Conservation (phyloP, 805 yeast genomes). For the Yarrowia yakushimensis region DNA sequence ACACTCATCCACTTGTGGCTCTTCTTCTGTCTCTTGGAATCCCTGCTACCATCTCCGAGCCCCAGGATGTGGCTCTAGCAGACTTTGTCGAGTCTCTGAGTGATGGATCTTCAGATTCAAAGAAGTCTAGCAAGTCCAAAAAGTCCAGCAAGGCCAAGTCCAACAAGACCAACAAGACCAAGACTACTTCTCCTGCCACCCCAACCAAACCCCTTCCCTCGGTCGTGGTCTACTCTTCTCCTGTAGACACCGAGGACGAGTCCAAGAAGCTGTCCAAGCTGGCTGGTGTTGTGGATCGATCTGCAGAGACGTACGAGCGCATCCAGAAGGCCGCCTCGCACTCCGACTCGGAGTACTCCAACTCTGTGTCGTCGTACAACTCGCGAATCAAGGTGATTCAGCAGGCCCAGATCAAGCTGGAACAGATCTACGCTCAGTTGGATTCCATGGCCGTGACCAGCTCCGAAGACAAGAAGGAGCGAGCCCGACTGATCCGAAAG, state of each 20-base stretch:
- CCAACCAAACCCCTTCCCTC: slow-evolving; percentile 16
- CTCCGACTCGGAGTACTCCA: slow-evolving; percentile 26
- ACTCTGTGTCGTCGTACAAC: slow-evolving; percentile 25
- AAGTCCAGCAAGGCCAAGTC: slow-evolving; percentile 5
- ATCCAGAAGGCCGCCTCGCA: background rate
- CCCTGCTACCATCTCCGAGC: slow-evolving; percentile 3
- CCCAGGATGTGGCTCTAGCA: slow-evolving; percentile 15
- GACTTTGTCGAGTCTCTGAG: slow-evolving; percentile 14
- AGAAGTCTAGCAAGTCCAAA: background rate
- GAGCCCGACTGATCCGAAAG: background rate
- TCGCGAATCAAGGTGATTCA: slow-evolving; percentile 34
- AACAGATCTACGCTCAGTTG: slow-evolving; percentile 30
- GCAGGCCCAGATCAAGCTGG: slow-evolving; percentile 32
- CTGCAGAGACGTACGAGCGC: slow-evolving; percentile 24
- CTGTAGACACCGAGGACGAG: background rate
- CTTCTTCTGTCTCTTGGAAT: slow-evolving; percentile 2
- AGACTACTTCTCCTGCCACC: background rate
- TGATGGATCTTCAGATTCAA: background rate
- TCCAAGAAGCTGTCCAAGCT: background rate
- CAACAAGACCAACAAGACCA: background rate
- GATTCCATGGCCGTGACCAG: slow-evolving; percentile 26
- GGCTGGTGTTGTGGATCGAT: background rate
- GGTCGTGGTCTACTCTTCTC: slow-evolving; percentile 22
- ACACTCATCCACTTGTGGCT: background rate
- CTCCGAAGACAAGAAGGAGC: background rate